Conservation (phyloP, 345 rosid species). For the Citrus sp. region DNA sequence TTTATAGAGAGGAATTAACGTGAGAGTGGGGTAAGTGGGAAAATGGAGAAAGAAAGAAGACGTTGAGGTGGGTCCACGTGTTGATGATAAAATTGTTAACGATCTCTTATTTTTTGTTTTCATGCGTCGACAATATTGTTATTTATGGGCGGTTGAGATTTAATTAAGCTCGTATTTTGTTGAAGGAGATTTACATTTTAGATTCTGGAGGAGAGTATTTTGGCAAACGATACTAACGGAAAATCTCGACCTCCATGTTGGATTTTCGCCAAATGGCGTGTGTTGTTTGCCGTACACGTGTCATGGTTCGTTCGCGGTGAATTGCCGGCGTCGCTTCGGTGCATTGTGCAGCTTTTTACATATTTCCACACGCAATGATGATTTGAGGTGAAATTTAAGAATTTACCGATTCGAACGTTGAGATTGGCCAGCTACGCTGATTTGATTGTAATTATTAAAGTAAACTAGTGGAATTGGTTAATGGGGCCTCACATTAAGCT, state of each 20-base stretch:
- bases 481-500: not conserved
- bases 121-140: no score
- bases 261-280: not conserved
- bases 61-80: slow-evolving; percentile 26
- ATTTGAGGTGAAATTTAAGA: not conserved
- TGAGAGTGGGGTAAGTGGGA: slow-evolving; percentile 23
- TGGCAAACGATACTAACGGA: no score
- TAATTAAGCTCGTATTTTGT: not conserved
- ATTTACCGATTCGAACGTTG: slow-evolving; percentile 5
- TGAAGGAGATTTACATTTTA: no score
- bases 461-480: not conserved
- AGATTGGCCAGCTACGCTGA: not conserved
- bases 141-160: no score
- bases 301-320: not conserved
- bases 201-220: no score
- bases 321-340: not conserved
- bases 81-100: slow-evolving; percentile 2
- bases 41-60: not conserved
- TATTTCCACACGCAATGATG: not conserved
- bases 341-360: not conserved
- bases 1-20: slow-evolving; percentile 16
- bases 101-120: no score
- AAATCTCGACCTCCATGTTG: not conserved
- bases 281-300: not conserved
- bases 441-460: not conserved